Base-by-base conservation (phyloP, 371 early-diverging fungal species). In the Circinella umbellata region DNA sequence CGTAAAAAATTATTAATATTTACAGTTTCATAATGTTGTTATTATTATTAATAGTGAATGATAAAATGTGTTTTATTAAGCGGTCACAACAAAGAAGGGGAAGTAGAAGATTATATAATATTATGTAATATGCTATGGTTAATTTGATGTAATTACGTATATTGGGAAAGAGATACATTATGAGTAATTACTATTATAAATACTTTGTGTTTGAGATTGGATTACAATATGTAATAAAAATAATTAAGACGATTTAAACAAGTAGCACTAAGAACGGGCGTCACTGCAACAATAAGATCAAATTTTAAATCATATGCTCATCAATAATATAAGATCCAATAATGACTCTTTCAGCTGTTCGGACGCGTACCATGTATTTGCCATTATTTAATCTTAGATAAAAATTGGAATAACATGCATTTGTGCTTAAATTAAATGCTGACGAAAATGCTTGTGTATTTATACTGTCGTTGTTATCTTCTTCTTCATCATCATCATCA, bases 311-410 rank as follows among this genome's bases (percentile, higher is more conserved):
- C 71, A 71, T 74, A 46, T 66, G 68, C 4, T 69, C 73, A 17
- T 74, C 74, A 18, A 77, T 62, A 18, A 73, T 70, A 38, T 74
- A 72, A 13, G 78, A 72, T 5, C 75, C 78, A 57, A 77, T 66
- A 13, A 73, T 77, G 36, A 64, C 67, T 11, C 78, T 70, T 36
- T 77, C 78, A 6, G 70, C 74, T 1, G 78, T 77, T 27, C 78
- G 74, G 9, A 70, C 69, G 48, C 78, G 72, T 5, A 77, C 70
- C 69, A 72, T 68, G 67, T 75, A 77, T 61, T 69, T 65, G 6
- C 78, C 78, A 66, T 77, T 72, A 10, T 74, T 74, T 20, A 77
- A 64, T 61, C 73, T 74, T 53, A 77, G 65, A 63, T 77, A 77
- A 53, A 74, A 74, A 61, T 77, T 77, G 18, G 78, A 77, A 48